Evolutionary conservation across 768 basidiomycete species (phyloP), one percentile per base, ranked within the genome.

Genomic region (Holtermannia corniformis): DNA sequence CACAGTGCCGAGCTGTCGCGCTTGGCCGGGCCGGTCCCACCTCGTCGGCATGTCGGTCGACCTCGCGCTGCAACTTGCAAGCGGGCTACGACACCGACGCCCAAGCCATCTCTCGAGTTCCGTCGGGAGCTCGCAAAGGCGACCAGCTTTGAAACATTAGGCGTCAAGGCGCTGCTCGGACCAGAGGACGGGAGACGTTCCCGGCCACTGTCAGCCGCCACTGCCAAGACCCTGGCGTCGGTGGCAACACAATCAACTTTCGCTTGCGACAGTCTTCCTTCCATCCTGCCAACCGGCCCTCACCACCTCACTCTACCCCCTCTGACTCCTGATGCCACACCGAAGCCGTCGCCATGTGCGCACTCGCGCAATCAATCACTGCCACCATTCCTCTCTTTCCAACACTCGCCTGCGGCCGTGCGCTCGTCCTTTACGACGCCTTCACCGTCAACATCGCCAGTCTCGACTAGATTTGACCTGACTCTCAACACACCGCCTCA

Each of bases 1-100:
- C 7, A 37, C 32, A 37, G 32, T 16, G 16, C 7, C 32, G 32
- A 37, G 32, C 32, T 37, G 10, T 7, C 16, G 7, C 10, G 10
- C 16, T 37, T 16, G 32, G 32, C 53, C 28, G 60, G 60, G 40
- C 61, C 61, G 2, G 56, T 62, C 2, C 61, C 61, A 14, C 61
- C 61, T 37, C 32, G 32, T 37, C 32, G 32, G 7, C 32, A 37
- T 7, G 16, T 37, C 32, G 32, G 32, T 7, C 7, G 32, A 37
- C 32, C 32, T 7, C 7, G 32, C 7, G 32, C 32, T 37, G 32
- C 32, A 7, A 37, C 32, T 7, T 7, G 10, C 32, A 37, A 37
- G 16, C 32, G 7, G 7, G 10, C 32, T 7, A 7, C 32, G 32
- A 37, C 32, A 37, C 32, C 10, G 7, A 37, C 32, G 16, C 32